Evolutionary conservation across 2,329 filamentous ascomycete genomes (phyloP), one percentile per base, ranked within the genome.

Genomic region (Pyrenochaeta sp.): DNA sequence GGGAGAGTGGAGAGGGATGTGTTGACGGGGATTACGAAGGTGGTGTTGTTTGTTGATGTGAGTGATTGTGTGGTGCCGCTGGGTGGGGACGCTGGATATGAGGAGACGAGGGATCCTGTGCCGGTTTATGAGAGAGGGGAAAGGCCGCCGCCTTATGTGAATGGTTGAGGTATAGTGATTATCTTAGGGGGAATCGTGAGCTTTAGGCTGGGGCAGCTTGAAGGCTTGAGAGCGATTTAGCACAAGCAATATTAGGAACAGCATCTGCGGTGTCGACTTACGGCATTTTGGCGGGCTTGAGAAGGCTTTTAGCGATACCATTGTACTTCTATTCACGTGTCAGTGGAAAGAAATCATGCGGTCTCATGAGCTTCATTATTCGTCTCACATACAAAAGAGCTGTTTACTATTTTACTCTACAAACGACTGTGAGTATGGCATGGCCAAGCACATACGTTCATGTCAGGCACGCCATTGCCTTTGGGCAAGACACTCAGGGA

Each of bases 1-100:
- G 65, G 65, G 1, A 57, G 46, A 28, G 51, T 67, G 1, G 60
- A 67, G 37, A 56, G 39, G 8, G 57, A 53, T 28, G 4, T 7
- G 0, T 12, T 24, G 36, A 64, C 56, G 7, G 60, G 56, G 1
- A 27, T 56, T 0, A 58, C 50, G 15, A 59, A 44, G 27, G 57
- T 67, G 36, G 30, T 50, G 8, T 45, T 67, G 47, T 64, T 57
- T 56, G 58, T 64, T 43, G 62, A 66, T 37, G 62, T 65, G 28
- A 50, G 52, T 1, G 60, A 65, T 48, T 53, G 52, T 37, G 52
- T 58, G 3, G 13, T 47, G 13, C 22, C 40, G 22, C 22, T 24
- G 15, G 27, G 46, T 3, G 52, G 50, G 10, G 39, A 30, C 22
- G 42, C 25, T 6, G n/a, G 42, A 30, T 51, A 54, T 30, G 36